phyloP scores from a whole-genome alignment of 106 monocot species.

The Amphibolis antarctica region DNA sequence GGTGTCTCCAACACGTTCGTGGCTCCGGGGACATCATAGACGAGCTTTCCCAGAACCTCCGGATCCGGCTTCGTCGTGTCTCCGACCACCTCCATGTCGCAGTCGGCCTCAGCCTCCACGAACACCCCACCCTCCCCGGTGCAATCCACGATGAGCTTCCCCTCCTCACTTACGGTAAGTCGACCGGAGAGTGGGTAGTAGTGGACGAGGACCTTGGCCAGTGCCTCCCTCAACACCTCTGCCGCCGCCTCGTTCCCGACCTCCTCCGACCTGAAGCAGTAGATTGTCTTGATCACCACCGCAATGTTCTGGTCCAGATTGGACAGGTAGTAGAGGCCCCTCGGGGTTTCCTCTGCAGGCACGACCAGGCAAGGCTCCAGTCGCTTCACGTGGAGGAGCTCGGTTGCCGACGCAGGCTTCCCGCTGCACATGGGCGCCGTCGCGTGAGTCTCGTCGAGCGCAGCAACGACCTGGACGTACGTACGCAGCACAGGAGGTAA shows the following conservation, averaged over 20 bases:
- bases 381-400: slow-evolving; percentile 7
- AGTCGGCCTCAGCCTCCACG: slow-evolving; percentile 38
- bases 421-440: not conserved
- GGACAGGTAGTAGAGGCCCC: slow-evolving; percentile 14
- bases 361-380: slow-evolving; percentile 11
- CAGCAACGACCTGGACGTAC: not conserved
- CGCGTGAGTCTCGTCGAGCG: not conserved
- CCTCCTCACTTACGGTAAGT: slow-evolving; percentile 24
- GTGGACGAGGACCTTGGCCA: slow-evolving; percentile 34
- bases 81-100: slow-evolving; percentile 21
- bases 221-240: slow-evolving; percentile 18
- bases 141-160: slow-evolving; percentile 29
- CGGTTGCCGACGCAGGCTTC: not conserved
- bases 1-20: slow-evolving; percentile 25
- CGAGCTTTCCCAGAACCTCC: slow-evolving; percentile 20
- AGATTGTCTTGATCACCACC: slow-evolving; percentile 25
- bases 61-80: slow-evolving; percentile 26
- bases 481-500: not conserved
- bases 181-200: slow-evolving; percentile 30
- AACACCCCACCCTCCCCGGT: slow-evolving; percentile 30
- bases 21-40: slow-evolving; percentile 19
- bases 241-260: slow-evolving; percentile 5
- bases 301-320: slow-evolving; percentile 47
- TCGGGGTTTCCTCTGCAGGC: slow-evolving; percentile 11
- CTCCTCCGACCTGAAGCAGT: slow-evolving; percentile 20